These are phyloP conservation scores for Triticum monococcum DNA, from an alignment of 176 grass and related monocot genomes.

Conservation along the genomic window DNA sequence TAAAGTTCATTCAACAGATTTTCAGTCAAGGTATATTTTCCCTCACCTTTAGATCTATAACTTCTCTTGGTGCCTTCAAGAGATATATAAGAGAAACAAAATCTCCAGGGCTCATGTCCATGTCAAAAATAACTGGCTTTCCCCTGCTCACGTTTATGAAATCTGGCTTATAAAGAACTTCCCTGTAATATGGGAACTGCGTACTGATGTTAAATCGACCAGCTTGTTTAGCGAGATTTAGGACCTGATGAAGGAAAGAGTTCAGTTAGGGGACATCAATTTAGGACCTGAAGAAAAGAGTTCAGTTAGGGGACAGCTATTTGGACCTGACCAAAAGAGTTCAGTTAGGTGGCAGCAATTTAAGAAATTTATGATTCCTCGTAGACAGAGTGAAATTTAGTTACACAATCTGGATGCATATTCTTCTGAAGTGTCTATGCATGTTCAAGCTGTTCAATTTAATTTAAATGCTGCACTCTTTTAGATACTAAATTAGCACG, in stretches of 20 bases:
- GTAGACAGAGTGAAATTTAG: background rate
- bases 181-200: constrained; percentile 76
- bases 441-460: background rate
- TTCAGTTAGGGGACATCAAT: background rate
- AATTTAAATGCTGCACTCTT: background rate
- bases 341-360: no score
- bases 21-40: background rate
- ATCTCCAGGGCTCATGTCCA: constrained; percentile 95
- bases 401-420: background rate
- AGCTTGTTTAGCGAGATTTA: constrained; percentile 50
- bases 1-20: constrained; percentile 5
- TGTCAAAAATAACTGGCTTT: constrained; percentile 72
- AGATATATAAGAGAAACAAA: constrained; percentile 93
- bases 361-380: background rate
- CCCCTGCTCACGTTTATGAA: constrained; percentile 42
- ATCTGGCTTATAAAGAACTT: constrained; percentile 59
- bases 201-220: constrained; percentile 68
- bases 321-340: no score
- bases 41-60: constrained; percentile 67
- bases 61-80: constrained; percentile 63
- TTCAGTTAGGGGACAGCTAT: background rate
- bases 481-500: background rate
- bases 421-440: background rate
- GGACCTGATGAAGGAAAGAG: constrained; percentile 52
- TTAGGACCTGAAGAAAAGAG: constrained; percentile 49